Base-by-base conservation (phyloP, 257 asterid species). In the Knoxia roxburghii region DNA sequence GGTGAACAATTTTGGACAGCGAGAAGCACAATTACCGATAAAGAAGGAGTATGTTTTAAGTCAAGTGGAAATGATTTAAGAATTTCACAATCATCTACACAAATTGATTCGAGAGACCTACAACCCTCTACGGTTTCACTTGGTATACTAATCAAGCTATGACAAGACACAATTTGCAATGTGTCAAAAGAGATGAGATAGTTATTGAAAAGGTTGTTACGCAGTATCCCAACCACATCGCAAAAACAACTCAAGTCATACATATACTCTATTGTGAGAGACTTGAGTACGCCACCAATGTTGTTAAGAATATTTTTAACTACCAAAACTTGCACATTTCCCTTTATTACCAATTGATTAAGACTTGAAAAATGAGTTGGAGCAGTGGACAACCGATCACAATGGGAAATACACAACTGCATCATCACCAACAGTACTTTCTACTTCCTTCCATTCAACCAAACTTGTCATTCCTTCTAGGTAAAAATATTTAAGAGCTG, bases 361-460 rank as follows among this genome's bases (percentile, higher is more conserved):
- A 52, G 15, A 52, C 26, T n/a, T n/a, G n/a, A n/a, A n/a, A n/a
- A n/a, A n/a, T n/a, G n/a, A n/a, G n/a, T n/a, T n/a, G n/a, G n/a
- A 6, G 24, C 23, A 10, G 18, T 52, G 13, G 17, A 6, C 4
- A 52, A 11, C 10, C 9, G 15, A 2, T 1, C 21, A 27, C 58
- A 52, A 52, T 52, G 30, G 15, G 11, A 14, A 27, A 52, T 52
- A 7, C 15, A 40, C 56, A 29, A 2, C 23, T 14, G 27, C 53
- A 13, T 40, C 27, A 12, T 13, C 1, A 11, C 23, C 43, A 17
- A n/a, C n/a, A n/a, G 10, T 2, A 48, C 27, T 27, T 39, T 24
- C 64, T 20, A 30, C 50, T 37, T 51, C 76, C 3, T 21, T 48
- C 79, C 80, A 77, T 40, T 77, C 75, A 33, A 40, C 61, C 29